These are phyloP conservation scores for Psidium guajava DNA, from an alignment of 345 rosid species.

Conservation along the genomic window DNA sequence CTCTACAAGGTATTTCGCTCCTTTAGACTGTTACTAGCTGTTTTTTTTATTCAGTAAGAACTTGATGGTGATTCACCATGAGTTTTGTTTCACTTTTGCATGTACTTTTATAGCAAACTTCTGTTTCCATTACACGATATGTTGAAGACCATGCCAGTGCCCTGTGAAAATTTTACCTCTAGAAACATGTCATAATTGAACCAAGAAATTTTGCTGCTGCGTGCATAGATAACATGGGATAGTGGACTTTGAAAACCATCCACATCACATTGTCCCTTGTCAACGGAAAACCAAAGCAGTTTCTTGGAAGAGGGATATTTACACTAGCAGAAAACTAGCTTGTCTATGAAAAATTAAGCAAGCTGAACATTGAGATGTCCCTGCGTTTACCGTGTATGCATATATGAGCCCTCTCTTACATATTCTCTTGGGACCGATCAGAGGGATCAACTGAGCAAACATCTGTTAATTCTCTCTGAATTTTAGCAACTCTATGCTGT, in stretches of 20 bases:
- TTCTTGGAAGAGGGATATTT: background rate
- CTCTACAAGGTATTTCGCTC: conserved; percentile 55
- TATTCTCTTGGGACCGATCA: background rate
- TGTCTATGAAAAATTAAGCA: background rate
- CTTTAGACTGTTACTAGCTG: background rate
- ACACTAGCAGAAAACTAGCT: background rate
- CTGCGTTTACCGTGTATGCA: background rate
- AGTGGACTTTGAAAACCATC: background rate
- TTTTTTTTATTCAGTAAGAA: background rate
- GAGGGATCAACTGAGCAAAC: background rate
- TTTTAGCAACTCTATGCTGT: background rate
- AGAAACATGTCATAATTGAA: background rate
- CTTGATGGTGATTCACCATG: background rate
- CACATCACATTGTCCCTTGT: background rate
- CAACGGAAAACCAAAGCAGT: background rate
- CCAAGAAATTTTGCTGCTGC: background rate
- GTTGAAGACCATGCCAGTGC: background rate
- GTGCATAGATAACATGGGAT: background rate
- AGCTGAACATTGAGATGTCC: background rate
- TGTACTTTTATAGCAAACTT: background rate
- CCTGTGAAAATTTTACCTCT: background rate
- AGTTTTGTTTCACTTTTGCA: background rate
- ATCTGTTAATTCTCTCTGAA: background rate
- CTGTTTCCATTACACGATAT: background rate
- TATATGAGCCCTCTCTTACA: background rate